phyloP scores from a whole-genome alignment of 2,329 filamentous ascomycete species.

The Domatiomyces globalis region DNA sequence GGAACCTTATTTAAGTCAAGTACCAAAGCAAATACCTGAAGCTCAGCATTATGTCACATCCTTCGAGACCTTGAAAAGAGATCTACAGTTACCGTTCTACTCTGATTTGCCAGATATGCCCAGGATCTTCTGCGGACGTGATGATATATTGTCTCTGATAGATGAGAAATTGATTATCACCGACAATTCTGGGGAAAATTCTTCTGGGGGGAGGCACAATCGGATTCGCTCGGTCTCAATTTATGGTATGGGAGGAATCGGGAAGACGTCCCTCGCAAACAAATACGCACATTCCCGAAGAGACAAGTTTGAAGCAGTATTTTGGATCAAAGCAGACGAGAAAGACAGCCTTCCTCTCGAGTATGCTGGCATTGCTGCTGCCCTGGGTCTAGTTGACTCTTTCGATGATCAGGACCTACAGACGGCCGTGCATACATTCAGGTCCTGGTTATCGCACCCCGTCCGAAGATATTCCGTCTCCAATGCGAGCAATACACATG shows the following conservation, averaged over 20 bases:
- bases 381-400: neutral
- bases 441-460: constrained; percentile 1
- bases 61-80: no score
- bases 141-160: no score
- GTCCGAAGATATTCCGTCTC: neutral
- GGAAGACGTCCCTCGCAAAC: neutral
- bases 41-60: no score
- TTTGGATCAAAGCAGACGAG: constrained; percentile 2
- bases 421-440: neutral
- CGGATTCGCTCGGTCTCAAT: neutral
- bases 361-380: constrained; percentile 1
- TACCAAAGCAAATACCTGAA: no score
- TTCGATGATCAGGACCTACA: constrained; percentile 1
- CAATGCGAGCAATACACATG: neutral
- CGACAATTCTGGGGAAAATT: no score
- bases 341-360: neutral
- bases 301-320: constrained; percentile 1
- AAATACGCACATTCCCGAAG: neutral
- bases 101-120: no score
- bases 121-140: no score
- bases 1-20: no score
- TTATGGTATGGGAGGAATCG: neutral
- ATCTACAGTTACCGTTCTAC: no score
- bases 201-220: no score
- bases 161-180: no score